These are phyloP conservation scores for Chaetothyriales sp. DNA, from an alignment of 2,329 filamentous ascomycete genomes.

Conservation along the genomic window DNA sequence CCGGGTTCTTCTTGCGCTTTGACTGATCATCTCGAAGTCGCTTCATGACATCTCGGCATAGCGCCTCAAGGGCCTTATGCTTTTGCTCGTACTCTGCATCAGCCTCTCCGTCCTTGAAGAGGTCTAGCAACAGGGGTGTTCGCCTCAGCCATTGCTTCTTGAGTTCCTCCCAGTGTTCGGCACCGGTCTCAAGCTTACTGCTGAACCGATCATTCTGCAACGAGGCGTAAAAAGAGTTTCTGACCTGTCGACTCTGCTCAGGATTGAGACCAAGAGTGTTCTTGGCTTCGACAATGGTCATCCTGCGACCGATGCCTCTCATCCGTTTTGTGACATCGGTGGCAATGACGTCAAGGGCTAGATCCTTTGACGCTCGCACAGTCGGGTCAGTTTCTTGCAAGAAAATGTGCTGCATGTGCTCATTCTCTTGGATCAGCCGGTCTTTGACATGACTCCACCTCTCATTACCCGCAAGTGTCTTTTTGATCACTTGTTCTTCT, in stretches of 20 bases:
- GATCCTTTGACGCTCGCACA: conserved; percentile 32
- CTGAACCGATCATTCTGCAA: conserved; percentile 54
- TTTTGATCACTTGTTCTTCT: conserved; percentile 55
- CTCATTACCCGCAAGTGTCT: conserved; percentile 59
- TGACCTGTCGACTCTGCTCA: conserved; percentile 51
- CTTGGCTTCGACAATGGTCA: conserved; percentile 63
- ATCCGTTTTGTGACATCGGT: conserved; percentile 71
- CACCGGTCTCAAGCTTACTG: conserved; percentile 58
- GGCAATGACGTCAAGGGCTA: conserved; percentile 66
- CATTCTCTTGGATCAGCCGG: conserved; percentile 49
- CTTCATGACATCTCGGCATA: conserved; percentile 68
- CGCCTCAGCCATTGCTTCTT: conserved; percentile 54
- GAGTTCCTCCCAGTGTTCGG: conserved; percentile 57
- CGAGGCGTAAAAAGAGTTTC: conserved; percentile 52
- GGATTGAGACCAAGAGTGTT: conserved; percentile 56
- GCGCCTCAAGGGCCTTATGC: conserved; percentile 52
- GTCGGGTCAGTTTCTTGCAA: conserved; percentile 31
- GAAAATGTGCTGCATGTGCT: conserved; percentile 50
- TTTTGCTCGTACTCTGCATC: conserved; percentile 44
- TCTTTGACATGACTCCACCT: conserved; percentile 61
- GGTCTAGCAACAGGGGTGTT: conserved; percentile 41
- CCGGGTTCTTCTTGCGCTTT: conserved; percentile 33
- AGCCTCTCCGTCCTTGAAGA: conserved; percentile 38
- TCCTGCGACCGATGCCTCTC: conserved; percentile 49
- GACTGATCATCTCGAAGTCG: conserved; percentile 54